A percentile compares a stretch with the other conserved stretches of the same genome.
Conservation (phyloP, 2,329 filamentous ascomycete species). For the Diaporthe eres region DNA sequence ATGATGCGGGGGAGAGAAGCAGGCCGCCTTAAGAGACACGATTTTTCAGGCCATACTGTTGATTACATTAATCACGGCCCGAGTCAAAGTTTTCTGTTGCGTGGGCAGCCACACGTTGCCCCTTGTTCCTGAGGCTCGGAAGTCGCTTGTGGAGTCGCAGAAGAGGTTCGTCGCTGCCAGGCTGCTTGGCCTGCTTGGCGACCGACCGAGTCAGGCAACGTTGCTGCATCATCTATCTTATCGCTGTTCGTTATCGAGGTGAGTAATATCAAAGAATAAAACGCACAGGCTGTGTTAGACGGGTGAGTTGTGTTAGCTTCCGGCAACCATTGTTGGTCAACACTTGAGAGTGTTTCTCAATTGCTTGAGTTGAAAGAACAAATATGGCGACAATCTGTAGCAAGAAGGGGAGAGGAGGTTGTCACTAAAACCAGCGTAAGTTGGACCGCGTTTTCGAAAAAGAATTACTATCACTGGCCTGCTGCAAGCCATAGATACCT, state of each 20-base stretch:
- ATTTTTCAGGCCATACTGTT: neutral
- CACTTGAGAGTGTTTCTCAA: too few relatives aligned
- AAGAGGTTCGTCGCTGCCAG: neutral
- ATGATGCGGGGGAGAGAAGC: neutral
- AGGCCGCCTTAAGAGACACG: neutral
- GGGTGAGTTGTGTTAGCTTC: neutral
- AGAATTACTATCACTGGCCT: neutral
- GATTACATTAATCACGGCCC: slow-evolving; percentile 6
- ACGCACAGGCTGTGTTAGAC: neutral
- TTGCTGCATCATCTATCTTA: slow-evolving; percentile 31
- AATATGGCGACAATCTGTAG: neutral
- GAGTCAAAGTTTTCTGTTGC: slow-evolving; percentile 11
- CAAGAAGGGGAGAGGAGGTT: neutral
- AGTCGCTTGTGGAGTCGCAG: slow-evolving; percentile 8
- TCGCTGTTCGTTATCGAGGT: slow-evolving; percentile 6
- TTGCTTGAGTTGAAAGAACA: neutral
- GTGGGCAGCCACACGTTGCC: slow-evolving; percentile 4
- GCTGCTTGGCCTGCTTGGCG: slow-evolving; percentile 25
- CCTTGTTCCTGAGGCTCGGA: neutral
- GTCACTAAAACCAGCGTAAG: neutral
- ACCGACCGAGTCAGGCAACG: slow-evolving; percentile 24
- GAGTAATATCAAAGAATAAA: slow-evolving; percentile 32
- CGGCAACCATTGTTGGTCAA: neutral
- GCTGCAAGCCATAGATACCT: neutral
- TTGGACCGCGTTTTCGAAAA: neutral